Percentiles rank a stretch among this genome's conserved stretches.
Evolutionary conservation across 257 asterid genomes (phyloP).

Genomic region (Salvia splendens): DNA sequence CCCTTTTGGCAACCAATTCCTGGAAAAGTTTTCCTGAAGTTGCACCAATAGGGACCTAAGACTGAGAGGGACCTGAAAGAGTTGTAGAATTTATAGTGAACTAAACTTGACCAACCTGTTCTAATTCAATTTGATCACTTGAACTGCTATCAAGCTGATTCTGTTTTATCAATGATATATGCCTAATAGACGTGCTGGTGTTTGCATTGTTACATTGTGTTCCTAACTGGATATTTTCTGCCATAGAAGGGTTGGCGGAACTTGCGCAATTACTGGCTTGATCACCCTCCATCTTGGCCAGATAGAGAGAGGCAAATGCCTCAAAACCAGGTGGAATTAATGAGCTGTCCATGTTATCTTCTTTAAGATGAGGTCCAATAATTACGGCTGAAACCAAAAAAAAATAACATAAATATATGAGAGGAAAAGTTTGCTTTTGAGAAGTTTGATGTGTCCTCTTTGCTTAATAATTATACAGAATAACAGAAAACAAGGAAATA

Average conservation of each 20-base stretch:
- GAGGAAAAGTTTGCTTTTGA: neutral
- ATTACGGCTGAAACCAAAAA: conserved; percentile 44
- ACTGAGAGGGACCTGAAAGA: conserved; percentile 15
- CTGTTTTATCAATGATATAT: conserved; percentile 50
- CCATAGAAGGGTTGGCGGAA: conserved; percentile 40
- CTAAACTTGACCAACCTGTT: conserved; percentile 54
- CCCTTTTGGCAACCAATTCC: conserved; percentile 64
- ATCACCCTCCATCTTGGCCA: conserved; percentile 49
- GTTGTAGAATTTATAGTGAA: conserved; percentile 1
- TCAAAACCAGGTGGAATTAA: conserved; percentile 92
- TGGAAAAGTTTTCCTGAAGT: conserved; percentile 45
- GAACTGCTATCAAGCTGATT: conserved; percentile 52
- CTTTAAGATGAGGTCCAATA: conserved; percentile 56
- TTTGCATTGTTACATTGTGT: conserved; percentile 43
- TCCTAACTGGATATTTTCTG: conserved; percentile 41
- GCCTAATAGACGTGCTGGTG: conserved; percentile 44
- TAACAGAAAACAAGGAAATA: neutral
- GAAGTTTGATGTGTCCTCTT: conserved; percentile 14
- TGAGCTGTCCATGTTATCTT: conserved; percentile 67
- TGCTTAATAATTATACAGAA: neutral
- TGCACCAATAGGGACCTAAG: conserved; percentile 24
- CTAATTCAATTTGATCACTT: conserved; percentile 59
- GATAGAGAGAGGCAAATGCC: conserved; percentile 62
- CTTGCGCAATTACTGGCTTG: conserved; percentile 40
- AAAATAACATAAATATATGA: conserved; percentile 24